Base-by-base conservation (phyloP, 1,284 basidiomycete genomes). In the Fomitopsis pinicola region DNA sequence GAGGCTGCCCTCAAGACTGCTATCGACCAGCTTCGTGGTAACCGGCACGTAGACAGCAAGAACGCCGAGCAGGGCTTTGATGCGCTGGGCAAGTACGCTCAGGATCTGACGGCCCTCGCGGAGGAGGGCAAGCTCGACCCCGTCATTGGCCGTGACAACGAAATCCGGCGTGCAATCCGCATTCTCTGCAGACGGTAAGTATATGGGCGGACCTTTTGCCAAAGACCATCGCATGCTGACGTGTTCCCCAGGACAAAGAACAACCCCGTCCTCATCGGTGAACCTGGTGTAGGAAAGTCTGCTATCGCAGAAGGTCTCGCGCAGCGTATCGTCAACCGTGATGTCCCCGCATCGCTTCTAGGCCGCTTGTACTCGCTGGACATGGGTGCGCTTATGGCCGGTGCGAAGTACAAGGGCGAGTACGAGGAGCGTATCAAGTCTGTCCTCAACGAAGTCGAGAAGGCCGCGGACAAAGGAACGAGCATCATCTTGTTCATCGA, bases 391-490 rank as follows among this genome's bases (percentile, higher is more conserved):
- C 83, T 98, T 62, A 97, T 96, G 91, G 94, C 95, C 6, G 95
- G 97, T 58, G 96, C 95, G 40, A 95, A 94, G 75, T 97, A 94
- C 80, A 95, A 94, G 75, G 96, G 96, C 63, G 95, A 98, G 77
- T 99, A 96, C 76, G 97, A 99, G 77, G 97, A 99, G 74, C 91
- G 97, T 55, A 88, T 98, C 77, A 98, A 98, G 77, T 81, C 90
- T 14, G 94, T 98, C 62, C 79, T 98, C 57, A 87, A 87, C 74
- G 97, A 99, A 76, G 89, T 98, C 64, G 97, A 98, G 76, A 96
- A 97, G 76, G 87, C 92, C 4, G 81, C 88, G 0, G 88, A 95
- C 59, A 86, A 94, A 54, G 95, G 93, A 48, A 85, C 80, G 3
- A 89, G 90, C 28, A 86, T 98, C 70, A 95, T 98, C 66, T 85